Evolutionary conservation across 495 filamentous ascomycete species (phyloP), one percentile per base, ranked within the genome.

Genomic region (Podospora pseudocomata): DNA sequence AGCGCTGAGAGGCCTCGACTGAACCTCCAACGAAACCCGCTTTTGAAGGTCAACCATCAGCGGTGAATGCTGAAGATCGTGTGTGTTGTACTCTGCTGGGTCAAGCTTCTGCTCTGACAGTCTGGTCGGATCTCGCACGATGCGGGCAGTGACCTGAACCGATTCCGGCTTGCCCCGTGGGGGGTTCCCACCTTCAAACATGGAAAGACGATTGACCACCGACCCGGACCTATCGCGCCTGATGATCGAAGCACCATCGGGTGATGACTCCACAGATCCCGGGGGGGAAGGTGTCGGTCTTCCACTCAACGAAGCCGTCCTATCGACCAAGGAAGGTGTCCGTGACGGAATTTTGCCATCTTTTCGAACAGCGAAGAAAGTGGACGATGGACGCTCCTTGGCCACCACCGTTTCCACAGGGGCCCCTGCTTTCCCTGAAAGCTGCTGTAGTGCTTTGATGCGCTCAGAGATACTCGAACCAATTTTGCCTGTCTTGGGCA

Each of bases 401-500:
- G 69, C 69, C 16, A 49, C 20, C 18, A 72, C 55, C 13, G 72
- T 57, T 23, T 78, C 69, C 4, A 71, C 63, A n/a, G 72, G 72
- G 39, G 9, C 39, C 18, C 74, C 76, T 3, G 70, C 30, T 57
- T 49, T 80, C 56, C 78, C 83, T 0, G 88, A 89, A n/a, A 92
- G 81, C 68, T 89, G 89, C 73, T 94, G 90, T 58, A 97, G 82
- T 16, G 92, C 92, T 74, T 95, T 92, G 73, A 97, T 96, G 64
- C 93, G 89, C 75, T 91, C 90, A 7, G 92, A 94, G 72, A 97
- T 96, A 54, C 92, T 92, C 28, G 90, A 91, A 2, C 92, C 94
- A 20, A 96, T 85, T 74, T 92, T 94, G 76, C 87, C 84, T 76
- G 90, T 92, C 80, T 91, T 93, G 1, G 88, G 86, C 64, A 87